These are phyloP conservation scores for Rickenella mellea DNA, from an alignment of 768 basidiomycete genomes.

Conservation along the genomic window DNA sequence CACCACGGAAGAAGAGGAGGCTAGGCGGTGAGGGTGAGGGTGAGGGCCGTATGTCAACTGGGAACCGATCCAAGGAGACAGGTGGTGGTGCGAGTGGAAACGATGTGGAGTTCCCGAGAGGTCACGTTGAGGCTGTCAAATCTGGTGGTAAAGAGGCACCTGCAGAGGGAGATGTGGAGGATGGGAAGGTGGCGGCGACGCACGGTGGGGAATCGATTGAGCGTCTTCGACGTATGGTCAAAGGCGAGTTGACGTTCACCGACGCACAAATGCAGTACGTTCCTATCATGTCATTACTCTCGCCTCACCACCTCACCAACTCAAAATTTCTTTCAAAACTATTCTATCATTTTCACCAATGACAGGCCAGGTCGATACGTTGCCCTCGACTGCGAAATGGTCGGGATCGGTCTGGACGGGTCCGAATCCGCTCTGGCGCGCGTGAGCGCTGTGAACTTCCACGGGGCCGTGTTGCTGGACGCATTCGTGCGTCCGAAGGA, in stretches of 20 bases:
- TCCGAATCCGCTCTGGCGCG: conserved; percentile 79
- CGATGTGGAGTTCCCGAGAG: not conserved
- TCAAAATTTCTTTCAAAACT: conserved; percentile 3
- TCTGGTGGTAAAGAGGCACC: conserved; percentile 3
- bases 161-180: not conserved
- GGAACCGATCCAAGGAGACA: not conserved
- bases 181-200: conserved; percentile 15
- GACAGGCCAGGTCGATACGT: conserved; percentile 62
- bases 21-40: not conserved
- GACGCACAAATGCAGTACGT: conserved; percentile 37
- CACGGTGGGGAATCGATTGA: conserved; percentile 42
- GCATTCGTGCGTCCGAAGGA: conserved; percentile 82
- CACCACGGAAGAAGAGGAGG: conserved; percentile 6
- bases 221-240: conserved; percentile 41
- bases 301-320: conserved; percentile 1
- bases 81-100: not conserved
- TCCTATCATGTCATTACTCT: not conserved
- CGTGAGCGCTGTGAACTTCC: conserved; percentile 83
- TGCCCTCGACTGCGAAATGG: conserved; percentile 96
- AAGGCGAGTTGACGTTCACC: conserved; percentile 33
- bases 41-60: too few species aligned
- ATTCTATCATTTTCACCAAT: not conserved
- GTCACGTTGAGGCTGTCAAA: conserved; percentile 5
- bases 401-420: conserved; percentile 83
- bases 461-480: conserved; percentile 73